Percentiles rank a stretch among this genome's conserved stretches.
Evolutionary conservation across 129 eudicot genomes (phyloP).

Genomic region (Ambrosia artemisiifolia): DNA sequence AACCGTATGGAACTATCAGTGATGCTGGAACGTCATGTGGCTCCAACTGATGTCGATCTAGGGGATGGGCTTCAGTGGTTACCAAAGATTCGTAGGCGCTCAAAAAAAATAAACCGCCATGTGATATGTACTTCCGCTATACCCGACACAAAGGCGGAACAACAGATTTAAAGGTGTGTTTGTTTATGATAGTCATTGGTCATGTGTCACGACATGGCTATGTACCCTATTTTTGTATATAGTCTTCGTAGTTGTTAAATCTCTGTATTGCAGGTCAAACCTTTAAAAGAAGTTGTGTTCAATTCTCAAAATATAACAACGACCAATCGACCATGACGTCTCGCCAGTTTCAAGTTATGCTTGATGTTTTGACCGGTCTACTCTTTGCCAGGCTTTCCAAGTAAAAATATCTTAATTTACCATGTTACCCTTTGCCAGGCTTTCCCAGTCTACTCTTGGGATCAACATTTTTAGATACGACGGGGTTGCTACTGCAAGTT

Average conservation of each 20-base stretch:
- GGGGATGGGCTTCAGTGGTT: constrained; percentile 99
- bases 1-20: constrained; percentile 91
- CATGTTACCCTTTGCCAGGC: too few relatives aligned
- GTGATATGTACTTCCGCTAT: constrained; percentile 95
- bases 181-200: constrained; percentile 9
- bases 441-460: too few relatives aligned
- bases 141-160: constrained; percentile 97
- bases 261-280: constrained; percentile 78
- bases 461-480: too few relatives aligned
- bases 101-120: constrained; percentile 96
- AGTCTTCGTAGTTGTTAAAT: constrained; percentile 9
- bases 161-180: constrained; percentile 68
- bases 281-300: constrained; percentile 89
- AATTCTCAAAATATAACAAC: constrained; percentile 91
- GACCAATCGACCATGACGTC: constrained; percentile 98
- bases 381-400: constrained; percentile 96
- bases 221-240: background rate
- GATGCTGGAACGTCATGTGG: constrained; percentile 98
- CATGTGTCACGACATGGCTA: too few relatives aligned
- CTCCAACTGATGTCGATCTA: constrained; percentile 99
- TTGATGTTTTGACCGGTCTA: constrained; percentile 92
- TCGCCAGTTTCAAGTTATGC: constrained; percentile 97
- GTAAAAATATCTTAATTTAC: constrained; percentile 53
- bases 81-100: constrained; percentile 86
- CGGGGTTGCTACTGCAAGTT: too few relatives aligned